phyloP scores from a whole-genome alignment of 768 basidiomycete species.

The Kondoa malvinella region DNA sequence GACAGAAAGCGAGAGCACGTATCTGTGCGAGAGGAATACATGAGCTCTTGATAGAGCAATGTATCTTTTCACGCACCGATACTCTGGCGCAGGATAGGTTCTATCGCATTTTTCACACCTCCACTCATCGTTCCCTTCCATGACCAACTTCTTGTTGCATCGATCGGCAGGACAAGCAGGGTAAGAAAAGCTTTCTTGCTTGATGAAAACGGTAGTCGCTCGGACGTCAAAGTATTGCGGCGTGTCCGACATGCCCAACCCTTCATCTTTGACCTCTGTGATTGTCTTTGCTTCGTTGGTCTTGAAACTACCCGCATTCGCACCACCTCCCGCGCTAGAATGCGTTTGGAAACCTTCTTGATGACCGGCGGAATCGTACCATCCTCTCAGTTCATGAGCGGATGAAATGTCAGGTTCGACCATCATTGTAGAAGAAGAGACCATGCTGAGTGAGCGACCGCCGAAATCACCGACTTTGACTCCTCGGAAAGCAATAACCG shows the following conservation, averaged over 20 bases:
- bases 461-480: constrained; percentile 85
- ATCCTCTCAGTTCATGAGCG: constrained; percentile 68
- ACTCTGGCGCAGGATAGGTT: constrained; percentile 50
- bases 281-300: constrained; percentile 57
- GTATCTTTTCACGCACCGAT: constrained; percentile 45
- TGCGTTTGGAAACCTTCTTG: constrained; percentile 55
- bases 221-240: constrained; percentile 60
- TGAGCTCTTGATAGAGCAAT: background rate
- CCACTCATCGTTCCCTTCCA: constrained; percentile 50
- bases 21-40: constrained; percentile 27
- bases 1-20: constrained; percentile 64
- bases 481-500: constrained; percentile 82
- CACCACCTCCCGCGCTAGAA: constrained; percentile 36
- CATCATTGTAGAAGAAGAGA: constrained; percentile 61
- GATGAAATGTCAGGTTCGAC: constrained; percentile 83
- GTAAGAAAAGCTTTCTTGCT: constrained; percentile 55
- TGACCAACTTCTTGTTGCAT: constrained; percentile 79
- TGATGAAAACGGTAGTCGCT: constrained; percentile 78
- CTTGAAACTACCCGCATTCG: constrained; percentile 42
- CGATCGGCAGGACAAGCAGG: constrained; percentile 64
- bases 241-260: constrained; percentile 47
- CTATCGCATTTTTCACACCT: constrained; percentile 82
- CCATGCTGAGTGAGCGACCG: constrained; percentile 70
- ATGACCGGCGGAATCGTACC: constrained; percentile 64
- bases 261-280: constrained; percentile 57